A percentile compares a stretch with the other conserved stretches of the same genome.
These are phyloP conservation scores for Tolypocladium ovalisporum DNA, from an alignment of 2,329 filamentous ascomycete species.

Conservation along the genomic window DNA sequence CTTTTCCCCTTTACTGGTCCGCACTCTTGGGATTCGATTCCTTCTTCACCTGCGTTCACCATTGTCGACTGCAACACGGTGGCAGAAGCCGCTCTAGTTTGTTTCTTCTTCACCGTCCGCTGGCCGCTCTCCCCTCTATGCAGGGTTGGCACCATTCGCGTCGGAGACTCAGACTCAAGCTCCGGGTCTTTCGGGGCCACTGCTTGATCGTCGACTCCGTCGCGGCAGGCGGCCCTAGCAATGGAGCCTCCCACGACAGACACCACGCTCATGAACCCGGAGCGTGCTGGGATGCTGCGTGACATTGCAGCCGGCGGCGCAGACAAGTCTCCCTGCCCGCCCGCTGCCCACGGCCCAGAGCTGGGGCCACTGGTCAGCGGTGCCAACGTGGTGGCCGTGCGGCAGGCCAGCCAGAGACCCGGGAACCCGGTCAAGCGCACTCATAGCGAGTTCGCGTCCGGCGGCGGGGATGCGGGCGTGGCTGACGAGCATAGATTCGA, in stretches of 20 bases:
- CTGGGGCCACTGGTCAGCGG: not conserved
- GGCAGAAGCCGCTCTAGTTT: too few relatives aligned
- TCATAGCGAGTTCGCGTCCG: not conserved
- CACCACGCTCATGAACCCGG: slow-evolving; percentile 13
- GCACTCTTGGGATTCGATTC: not conserved
- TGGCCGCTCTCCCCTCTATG: too few relatives aligned
- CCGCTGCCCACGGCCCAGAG: not conserved
- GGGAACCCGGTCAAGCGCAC: not conserved
- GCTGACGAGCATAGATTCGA: not conserved
- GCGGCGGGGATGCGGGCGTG: not conserved
- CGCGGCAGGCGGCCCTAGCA: too few relatives aligned
- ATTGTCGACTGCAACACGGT: too few relatives aligned
- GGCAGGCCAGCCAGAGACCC: not conserved
- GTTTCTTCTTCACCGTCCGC: too few relatives aligned
- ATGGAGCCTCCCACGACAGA: not conserved
- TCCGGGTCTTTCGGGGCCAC: too few relatives aligned
- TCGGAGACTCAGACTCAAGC: too few relatives aligned
- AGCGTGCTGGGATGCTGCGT: slow-evolving; percentile 13
- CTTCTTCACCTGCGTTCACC: not conserved
- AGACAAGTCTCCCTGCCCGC: not conserved
- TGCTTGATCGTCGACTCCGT: too few relatives aligned
- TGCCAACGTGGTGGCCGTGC: not conserved
- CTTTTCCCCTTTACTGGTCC: not conserved
- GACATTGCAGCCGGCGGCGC: slow-evolving; percentile 2
- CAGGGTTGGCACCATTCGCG: too few relatives aligned